Percentiles rank a stretch among this genome's conserved stretches.
Conservation (phyloP, 257 asterid genomes). For the Fraxinus cuspidata region DNA sequence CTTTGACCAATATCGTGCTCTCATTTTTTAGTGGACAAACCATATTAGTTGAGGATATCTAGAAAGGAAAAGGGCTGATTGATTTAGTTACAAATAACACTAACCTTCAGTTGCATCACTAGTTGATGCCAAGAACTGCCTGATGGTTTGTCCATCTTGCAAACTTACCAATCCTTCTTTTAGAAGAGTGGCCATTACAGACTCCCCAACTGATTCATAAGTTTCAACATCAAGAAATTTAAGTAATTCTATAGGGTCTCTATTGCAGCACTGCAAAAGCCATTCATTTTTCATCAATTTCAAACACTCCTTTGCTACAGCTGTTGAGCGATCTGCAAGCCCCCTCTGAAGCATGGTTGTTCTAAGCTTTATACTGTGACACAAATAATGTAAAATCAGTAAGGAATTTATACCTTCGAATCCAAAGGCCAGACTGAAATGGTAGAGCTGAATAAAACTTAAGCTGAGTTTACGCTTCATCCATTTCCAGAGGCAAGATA, state of each 20-base stretch:
- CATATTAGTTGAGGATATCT: background rate
- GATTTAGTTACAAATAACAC: slow-evolving; percentile 11
- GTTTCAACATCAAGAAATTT: slow-evolving; percentile 96
- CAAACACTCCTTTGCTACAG: slow-evolving; percentile 80
- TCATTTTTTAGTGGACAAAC: background rate
- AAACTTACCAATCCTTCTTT: slow-evolving; percentile 67
- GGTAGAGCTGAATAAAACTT: background rate
- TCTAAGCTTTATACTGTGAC: slow-evolving; percentile 83
- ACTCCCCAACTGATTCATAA: slow-evolving; percentile 84
- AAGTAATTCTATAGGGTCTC: slow-evolving; percentile 69
- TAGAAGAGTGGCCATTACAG: slow-evolving; percentile 61
- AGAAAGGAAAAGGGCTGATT: background rate
- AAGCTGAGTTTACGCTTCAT: slow-evolving; percentile 15
- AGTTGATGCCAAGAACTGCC: slow-evolving; percentile 43
- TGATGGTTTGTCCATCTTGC: slow-evolving; percentile 66
- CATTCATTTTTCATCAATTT: slow-evolving; percentile 87
- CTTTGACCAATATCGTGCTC: slow-evolving; percentile 15
- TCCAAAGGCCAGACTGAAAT: slow-evolving; percentile 7
- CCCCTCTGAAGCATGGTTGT: slow-evolving; percentile 89
- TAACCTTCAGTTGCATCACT: slow-evolving; percentile 64
- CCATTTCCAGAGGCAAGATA: background rate
- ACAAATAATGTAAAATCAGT: slow-evolving; percentile 25
- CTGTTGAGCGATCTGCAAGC: slow-evolving; percentile 79
- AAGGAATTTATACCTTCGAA: slow-evolving; percentile 15
- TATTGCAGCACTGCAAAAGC: slow-evolving; percentile 82